phyloP scores from a whole-genome alignment of 169 alveolate genomes.

The Eimeria necatrix region DNA sequence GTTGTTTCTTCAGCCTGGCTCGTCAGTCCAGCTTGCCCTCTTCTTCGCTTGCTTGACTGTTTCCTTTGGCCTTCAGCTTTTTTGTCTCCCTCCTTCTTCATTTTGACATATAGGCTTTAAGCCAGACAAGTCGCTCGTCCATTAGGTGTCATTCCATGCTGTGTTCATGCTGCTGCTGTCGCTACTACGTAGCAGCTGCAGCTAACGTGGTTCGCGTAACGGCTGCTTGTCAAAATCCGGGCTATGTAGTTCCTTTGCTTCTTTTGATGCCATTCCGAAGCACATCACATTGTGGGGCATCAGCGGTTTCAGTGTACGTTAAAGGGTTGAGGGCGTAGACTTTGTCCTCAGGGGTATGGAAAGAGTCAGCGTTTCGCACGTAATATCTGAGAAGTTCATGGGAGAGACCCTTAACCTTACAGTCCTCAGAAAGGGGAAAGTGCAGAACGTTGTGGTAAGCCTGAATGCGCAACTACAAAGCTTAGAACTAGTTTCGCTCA shows the following conservation, averaged over 20 bases:
- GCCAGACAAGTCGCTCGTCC: no score
- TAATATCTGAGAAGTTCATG: constrained; percentile 84
- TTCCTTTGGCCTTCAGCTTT: no score
- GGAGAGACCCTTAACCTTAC: constrained; percentile 85
- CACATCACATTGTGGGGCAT: no score
- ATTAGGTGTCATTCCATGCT: no score
- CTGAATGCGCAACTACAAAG: not conserved
- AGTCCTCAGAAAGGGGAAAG: constrained; percentile 83
- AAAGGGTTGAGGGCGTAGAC: not conserved
- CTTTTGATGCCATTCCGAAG: not conserved
- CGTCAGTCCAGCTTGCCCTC: no score
- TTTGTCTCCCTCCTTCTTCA: no score
- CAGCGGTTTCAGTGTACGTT: no score
- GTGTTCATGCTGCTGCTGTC: not conserved
- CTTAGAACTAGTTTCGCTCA: no score
- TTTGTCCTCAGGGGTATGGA: constrained; percentile 83
- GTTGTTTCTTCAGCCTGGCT: not conserved
- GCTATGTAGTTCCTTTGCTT: not conserved
- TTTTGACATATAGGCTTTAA: no score
- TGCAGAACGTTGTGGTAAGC: constrained; percentile 81
- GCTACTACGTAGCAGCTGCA: not conserved
- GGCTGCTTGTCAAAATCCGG: not conserved
- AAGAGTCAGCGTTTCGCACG: constrained; percentile 87
- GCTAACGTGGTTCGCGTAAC: not conserved
- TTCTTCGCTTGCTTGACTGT: no score